Conservation (phyloP, 805 yeast species). For the Brettanomyces custersianus region DNA sequence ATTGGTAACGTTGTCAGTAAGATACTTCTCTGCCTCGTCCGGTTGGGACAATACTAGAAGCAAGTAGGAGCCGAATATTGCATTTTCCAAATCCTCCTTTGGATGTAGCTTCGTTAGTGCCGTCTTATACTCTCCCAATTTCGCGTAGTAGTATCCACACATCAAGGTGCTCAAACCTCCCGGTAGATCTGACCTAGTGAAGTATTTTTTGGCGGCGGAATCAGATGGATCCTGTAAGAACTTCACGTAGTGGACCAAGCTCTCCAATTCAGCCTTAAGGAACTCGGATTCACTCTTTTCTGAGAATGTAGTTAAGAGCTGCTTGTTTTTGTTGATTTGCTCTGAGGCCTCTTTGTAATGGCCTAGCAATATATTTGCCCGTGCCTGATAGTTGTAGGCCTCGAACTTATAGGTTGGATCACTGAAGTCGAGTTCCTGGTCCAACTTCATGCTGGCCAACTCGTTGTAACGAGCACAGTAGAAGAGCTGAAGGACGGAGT, state of each 20-base stretch:
- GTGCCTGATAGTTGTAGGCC: conserved; percentile 17
- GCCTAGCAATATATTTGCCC: conserved; percentile 11
- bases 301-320: background rate
- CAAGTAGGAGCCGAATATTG: conserved; percentile 29
- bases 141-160: conserved; percentile 16
- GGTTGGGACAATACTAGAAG: conserved; percentile 32
- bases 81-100: conserved; percentile 28
- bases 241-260: conserved; percentile 7
- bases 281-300: conserved; percentile 6
- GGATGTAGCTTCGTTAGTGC: conserved; percentile 28
- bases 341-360: conserved; percentile 12
- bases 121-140: conserved; percentile 31
- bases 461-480: conserved; percentile 18
- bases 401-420: conserved; percentile 17
- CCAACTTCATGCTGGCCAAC: conserved; percentile 11
- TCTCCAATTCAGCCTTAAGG: conserved; percentile 10
- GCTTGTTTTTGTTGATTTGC: conserved; percentile 4
- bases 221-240: conserved; percentile 6
- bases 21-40: conserved; percentile 28
- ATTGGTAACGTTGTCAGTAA: conserved; percentile 3
- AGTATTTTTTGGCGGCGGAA: background rate
- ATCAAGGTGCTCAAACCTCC: conserved; percentile 7
- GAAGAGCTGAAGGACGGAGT: conserved; percentile 23
- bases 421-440: conserved; percentile 18
- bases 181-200: conserved; percentile 4